Evolutionary conservation across 164 flowering plant species (phyloP), one percentile per base, ranked within the genome.

Genomic region (Aristolochia fimbriata): DNA sequence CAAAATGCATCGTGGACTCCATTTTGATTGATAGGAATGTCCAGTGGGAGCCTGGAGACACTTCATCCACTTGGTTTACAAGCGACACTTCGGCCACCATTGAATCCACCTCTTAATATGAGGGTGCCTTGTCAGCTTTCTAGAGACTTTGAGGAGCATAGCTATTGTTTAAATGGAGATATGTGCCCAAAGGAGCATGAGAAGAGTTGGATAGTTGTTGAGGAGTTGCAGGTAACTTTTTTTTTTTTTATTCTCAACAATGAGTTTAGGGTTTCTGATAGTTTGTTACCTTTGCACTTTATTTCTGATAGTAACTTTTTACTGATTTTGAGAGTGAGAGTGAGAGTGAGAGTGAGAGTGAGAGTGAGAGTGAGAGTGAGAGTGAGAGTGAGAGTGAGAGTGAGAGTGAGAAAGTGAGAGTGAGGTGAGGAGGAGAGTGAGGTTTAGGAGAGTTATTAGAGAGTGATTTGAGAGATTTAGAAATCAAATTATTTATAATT

Each of bases 161-260:
- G 99, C 55, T 93, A 87, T 80, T 93, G 99, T 75, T 73, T 93
- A 15, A 81, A 94, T 70, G 99, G 99, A 51, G 99, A 93, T 71
- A 83, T 88, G 82, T 93, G 99, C 71, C 96, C 94, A 9, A 88
- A 88, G 97, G 99, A 93, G 75, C 97, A 93, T 78, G 97, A 97
- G 68, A 80, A 86, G 58, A 86, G 90, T 67, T 81, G 92, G 51
- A 93, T 93, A 70, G 92, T 93, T 58, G 79, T 90, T 58, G 96
- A 90, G 68, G 97, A 93, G 78, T 94, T 93, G 63, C 99, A 93
- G 97, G 99, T 90, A 73, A 67, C 62, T 57, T 22, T 27, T 17
- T 20, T 55, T 19, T 54, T 6, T 23, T n/a, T n/a, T n/a, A n/a
- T 60, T 19, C 20, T 31, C 22, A 30, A 16, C 41, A 19, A 27